Percentiles rank a stretch among this genome's conserved stretches.
Conservation (phyloP, 306 rosid species). For the Quercus dentata region DNA sequence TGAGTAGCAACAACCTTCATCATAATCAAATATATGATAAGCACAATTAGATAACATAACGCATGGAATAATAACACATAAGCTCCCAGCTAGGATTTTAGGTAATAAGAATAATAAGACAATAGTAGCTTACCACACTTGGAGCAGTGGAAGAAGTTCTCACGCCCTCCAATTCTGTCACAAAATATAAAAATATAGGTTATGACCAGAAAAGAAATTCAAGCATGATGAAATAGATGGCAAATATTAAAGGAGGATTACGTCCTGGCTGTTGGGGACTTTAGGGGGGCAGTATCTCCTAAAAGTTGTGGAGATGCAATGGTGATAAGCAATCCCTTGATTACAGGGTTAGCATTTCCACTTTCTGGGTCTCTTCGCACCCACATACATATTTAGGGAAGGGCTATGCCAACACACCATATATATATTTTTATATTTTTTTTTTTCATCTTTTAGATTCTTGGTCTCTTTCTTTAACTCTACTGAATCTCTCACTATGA, state of each 20-base stretch:
- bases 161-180: slow-evolving; percentile 72
- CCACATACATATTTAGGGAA: not conserved
- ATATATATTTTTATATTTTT: rapidly evolving
- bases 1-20: slow-evolving; percentile 80
- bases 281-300: not conserved
- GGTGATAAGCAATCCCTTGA: not conserved
- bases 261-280: not conserved
- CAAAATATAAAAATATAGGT: slow-evolving; percentile 10
- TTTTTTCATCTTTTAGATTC: too few relatives aligned
- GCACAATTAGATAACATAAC: not conserved
- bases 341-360: not conserved
- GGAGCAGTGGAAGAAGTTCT: slow-evolving; percentile 80
- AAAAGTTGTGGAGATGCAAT: not conserved
- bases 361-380: not conserved
- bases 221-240: not conserved
- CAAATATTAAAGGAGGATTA: not conserved
- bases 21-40: not conserved
- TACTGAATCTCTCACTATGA: not conserved
- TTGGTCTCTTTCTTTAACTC: too few relatives aligned
- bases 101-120: not conserved
- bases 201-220: not conserved
- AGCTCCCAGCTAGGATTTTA: not conserved
- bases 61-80: not conserved
- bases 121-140: slow-evolving; percentile 62
- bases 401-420: too few relatives aligned